A percentile compares a stretch with the other conserved stretches of the same genome.
phyloP scores from a whole-genome alignment of 345 rosid species.

The Salix suchowensis region DNA sequence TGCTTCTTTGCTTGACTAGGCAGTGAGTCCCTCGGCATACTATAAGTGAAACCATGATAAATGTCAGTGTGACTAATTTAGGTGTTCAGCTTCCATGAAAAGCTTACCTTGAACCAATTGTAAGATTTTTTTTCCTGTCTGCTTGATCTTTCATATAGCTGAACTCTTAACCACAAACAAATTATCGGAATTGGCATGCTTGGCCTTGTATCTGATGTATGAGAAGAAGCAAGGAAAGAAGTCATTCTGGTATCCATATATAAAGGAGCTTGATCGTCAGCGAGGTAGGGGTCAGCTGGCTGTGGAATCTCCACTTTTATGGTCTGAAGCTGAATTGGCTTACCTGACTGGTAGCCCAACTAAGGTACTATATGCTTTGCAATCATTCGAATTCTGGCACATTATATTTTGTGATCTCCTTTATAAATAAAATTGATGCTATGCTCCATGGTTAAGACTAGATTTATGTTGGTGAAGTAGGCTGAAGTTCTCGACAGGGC shows the following conservation, averaged over 20 bases:
- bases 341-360: constrained; percentile 90
- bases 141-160: constrained; percentile 40
- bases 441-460: constrained; percentile 1
- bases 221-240: constrained; percentile 95
- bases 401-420: neutral
- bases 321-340: constrained; percentile 85
- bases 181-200: constrained; percentile 85
- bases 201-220: constrained; percentile 93
- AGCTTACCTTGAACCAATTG: neutral
- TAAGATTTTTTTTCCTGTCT: neutral
- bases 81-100: neutral
- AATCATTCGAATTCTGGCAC: neutral
- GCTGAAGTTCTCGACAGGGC: constrained; percentile 86
- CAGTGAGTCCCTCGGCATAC: neutral
- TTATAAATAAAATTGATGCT: neutral
- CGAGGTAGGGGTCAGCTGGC: constrained; percentile 91
- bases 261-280: constrained; percentile 96
- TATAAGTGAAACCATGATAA: neutral
- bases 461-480: constrained; percentile 37
- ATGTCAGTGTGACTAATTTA: too few species aligned
- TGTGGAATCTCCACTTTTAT: constrained; percentile 89
- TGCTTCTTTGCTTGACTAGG: neutral
- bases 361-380: constrained; percentile 43
- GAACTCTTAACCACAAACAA: constrained; percentile 88
- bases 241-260: constrained; percentile 93